Conservation (phyloP, 2,329 filamentous ascomycete species). For the Lasiodiplodia hormozganensis region DNA sequence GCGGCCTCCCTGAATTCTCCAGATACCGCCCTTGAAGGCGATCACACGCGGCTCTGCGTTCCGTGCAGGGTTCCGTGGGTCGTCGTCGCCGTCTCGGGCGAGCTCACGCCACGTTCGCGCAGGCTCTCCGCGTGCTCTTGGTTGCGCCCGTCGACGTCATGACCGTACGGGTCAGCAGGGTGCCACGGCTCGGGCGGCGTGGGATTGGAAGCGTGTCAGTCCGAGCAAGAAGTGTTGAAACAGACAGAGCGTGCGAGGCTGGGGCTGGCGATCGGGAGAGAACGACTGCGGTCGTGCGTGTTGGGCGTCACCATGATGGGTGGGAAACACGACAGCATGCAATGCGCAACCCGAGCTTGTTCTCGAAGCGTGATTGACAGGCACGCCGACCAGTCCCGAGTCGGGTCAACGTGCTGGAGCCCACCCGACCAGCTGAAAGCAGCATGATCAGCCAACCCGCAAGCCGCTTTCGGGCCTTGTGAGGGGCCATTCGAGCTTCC, state of each 20-base stretch:
- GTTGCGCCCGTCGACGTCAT: constrained; percentile 18
- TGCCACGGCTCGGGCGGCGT: not conserved
- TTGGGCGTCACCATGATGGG: not conserved
- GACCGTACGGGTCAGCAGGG: not conserved
- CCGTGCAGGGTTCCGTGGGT: constrained; percentile 2
- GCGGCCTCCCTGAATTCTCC: not conserved
- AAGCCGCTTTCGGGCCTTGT: constrained; percentile 22
- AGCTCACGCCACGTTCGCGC: constrained; percentile 15
- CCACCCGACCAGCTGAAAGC: constrained; percentile 8
- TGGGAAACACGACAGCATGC: constrained; percentile 7
- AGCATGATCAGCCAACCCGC: constrained; percentile 21
- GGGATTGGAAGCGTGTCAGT: not conserved
- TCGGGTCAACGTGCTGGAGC: not conserved
- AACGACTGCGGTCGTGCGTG: not conserved
- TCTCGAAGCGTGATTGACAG: constrained; percentile 23
- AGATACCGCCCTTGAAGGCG: constrained; percentile 10
- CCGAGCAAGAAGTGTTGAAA: not conserved
- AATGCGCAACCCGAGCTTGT: not conserved
- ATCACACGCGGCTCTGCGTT: constrained; percentile 24
- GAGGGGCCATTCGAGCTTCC: constrained; percentile 1
- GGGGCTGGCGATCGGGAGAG: not conserved
- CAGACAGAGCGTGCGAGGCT: not conserved
- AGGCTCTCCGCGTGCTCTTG: not conserved
- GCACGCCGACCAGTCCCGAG: constrained; percentile 16
- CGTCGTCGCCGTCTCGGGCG: not conserved